phyloP scores from a whole-genome alignment of 768 basidiomycete genomes.

The Suillus spraguei region DNA sequence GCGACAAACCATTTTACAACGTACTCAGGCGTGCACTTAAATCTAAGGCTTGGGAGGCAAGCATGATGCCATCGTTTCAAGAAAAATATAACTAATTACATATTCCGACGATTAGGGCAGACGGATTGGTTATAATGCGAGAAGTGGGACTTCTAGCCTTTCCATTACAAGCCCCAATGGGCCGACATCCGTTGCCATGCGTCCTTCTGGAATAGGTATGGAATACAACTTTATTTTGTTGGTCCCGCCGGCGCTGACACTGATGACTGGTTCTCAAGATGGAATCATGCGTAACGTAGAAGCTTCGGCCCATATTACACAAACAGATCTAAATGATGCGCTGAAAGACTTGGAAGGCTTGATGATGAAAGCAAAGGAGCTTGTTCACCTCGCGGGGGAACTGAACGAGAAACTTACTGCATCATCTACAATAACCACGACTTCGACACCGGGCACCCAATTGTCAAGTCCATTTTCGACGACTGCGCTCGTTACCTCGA shows the following conservation, averaged over 20 bases:
- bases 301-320: slow-evolving; percentile 60
- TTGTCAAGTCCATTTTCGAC: slow-evolving; percentile 25
- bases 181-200: slow-evolving; percentile 18
- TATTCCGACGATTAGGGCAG: slow-evolving; percentile 26
- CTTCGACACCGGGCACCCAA: slow-evolving; percentile 20
- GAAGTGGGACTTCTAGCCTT: slow-evolving; percentile 26
- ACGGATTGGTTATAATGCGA: slow-evolving; percentile 25
- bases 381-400: slow-evolving; percentile 88
- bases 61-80: slow-evolving; percentile 15
- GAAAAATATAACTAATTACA: background rate
- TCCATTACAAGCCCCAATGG: slow-evolving; percentile 20
- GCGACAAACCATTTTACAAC: slow-evolving; percentile 82
- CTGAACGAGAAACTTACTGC: slow-evolving; percentile 81
- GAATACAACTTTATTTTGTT: background rate
- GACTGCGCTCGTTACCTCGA: slow-evolving; percentile 37
- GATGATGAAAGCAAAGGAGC: slow-evolving; percentile 89
- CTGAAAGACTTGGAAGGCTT: slow-evolving; percentile 87
- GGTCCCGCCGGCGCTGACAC: background rate
- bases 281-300: slow-evolving; percentile 83
- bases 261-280: slow-evolving; percentile 39
- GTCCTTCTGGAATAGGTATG: slow-evolving; percentile 34
- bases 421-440: slow-evolving; percentile 25
- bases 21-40: slow-evolving; percentile 71
- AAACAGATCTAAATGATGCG: slow-evolving; percentile 71
- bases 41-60: slow-evolving; percentile 76